A percentile compares a stretch with the other conserved stretches of the same genome.
These are phyloP conservation scores for Centaurea solstitialis DNA, from an alignment of 129 eudicot species.

Conservation along the genomic window DNA sequence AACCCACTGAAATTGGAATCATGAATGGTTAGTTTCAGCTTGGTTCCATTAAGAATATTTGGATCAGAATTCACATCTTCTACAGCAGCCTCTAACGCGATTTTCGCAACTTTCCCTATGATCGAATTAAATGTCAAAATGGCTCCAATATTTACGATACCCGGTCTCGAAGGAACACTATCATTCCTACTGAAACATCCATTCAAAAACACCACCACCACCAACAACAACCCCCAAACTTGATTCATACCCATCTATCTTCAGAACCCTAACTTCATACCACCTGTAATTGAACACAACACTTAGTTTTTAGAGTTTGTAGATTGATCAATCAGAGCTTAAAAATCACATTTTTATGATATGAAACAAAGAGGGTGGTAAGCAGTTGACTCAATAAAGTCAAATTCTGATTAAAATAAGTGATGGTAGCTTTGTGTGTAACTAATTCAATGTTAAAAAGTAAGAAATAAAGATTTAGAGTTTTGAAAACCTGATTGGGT, in stretches of 20 bases:
- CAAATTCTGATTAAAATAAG: slow-evolving; percentile 7
- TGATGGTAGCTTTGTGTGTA: not conserved
- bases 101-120: slow-evolving; percentile 56
- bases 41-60: slow-evolving; percentile 50
- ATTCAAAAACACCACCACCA: slow-evolving; percentile 20
- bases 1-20: slow-evolving; percentile 59
- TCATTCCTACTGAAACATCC: slow-evolving; percentile 7
- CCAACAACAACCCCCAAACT: slow-evolving; percentile 23
- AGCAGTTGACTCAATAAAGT: slow-evolving; percentile 18
- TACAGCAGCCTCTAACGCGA: slow-evolving; percentile 63
- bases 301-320: not conserved
- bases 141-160: slow-evolving; percentile 52
- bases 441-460: not conserved
- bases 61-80: slow-evolving; percentile 60
- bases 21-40: slow-evolving; percentile 41
- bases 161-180: slow-evolving; percentile 45
- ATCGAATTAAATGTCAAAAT: slow-evolving; percentile 50
- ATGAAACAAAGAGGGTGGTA: not conserved
- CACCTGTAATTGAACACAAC: slow-evolving; percentile 19
- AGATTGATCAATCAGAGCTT: not conserved
- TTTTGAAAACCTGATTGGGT: slow-evolving; percentile 4
- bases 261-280: slow-evolving; percentile 6
- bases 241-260: slow-evolving; percentile 14
- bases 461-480: not conserved
- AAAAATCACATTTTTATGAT: not conserved